Base-by-base conservation (phyloP, 2,329 filamentous ascomycete genomes). In the Xylaria sp. region DNA sequence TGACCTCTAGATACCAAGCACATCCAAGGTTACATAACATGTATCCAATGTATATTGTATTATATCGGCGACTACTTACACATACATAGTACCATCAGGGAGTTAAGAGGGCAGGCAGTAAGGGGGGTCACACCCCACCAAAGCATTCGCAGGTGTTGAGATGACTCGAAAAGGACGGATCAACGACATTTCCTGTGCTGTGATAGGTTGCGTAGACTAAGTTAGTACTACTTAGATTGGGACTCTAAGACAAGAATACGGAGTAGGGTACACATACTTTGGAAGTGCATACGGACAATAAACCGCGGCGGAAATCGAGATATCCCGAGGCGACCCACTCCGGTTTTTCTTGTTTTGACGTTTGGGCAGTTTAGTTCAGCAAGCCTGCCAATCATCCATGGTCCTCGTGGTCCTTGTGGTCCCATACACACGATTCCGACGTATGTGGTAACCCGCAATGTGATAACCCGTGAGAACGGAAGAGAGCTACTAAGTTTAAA, bases 91-190 rank as follows among this genome's bases (percentile, higher is more conserved):
- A n/a, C n/a, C n/a, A n/a, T n/a, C n/a, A n/a, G 40, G 53, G 51
- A 46, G 56, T 31, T 46, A 19, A 44, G 29, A 38, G 44, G n/a
- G 29, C 25, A 25, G 10, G 17, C 35, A 29, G 38, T 61, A n/a
- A n/a, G n/a, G 58, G 58, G 61, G 61, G 57, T 58, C 61, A 58
- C n/a, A 59, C 61, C 58, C 61, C 57, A 61, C 61, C 53, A 37
- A 56, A 17, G 13, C 2, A 8, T 35, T 23, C 35, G 25, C 19
- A 27, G n/a, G 31, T 19, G 19, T 19, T 19, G 44, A 31, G 38
- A 60, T 56, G 58, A 60, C 46, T 60, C 52, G 31, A 40, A 44
- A 15, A 10, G 13, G 2, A 37, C 31, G 10, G 17, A 47, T 40
- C 17, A 53, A 53, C 4, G n/a, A 53, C 4, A 21, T 1, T 19